These are phyloP conservation scores for Colletotrichum sp. DNA, from an alignment of 2,329 filamentous ascomycete genomes.

Conservation along the genomic window DNA sequence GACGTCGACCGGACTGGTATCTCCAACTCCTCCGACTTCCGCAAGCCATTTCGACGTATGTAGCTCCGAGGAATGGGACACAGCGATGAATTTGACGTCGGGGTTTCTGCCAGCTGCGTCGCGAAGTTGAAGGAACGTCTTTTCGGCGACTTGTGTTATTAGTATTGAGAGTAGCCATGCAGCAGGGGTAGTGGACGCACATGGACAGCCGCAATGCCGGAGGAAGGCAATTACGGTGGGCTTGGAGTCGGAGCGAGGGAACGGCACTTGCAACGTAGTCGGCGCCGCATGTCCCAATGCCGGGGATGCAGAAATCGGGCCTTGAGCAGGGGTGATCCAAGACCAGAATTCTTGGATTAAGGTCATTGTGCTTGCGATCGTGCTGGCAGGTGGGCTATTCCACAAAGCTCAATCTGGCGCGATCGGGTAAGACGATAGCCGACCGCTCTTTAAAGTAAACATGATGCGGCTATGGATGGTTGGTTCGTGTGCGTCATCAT, in stretches of 20 bases:
- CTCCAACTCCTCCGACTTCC: constrained; percentile 59
- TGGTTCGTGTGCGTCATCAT: not conserved
- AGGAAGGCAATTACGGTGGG: constrained; percentile 71
- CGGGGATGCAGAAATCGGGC: not conserved
- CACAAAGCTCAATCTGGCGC: not conserved
- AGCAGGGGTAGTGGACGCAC: constrained; percentile 46
- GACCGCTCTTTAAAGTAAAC: not conserved
- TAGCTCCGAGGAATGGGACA: constrained; percentile 62
- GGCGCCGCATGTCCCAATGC: not conserved
- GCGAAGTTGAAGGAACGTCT: constrained; percentile 63
- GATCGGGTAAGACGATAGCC: not conserved
- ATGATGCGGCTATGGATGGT: not conserved
- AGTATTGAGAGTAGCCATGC: not conserved
- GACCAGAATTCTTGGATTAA: constrained; percentile 2
- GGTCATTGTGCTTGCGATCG: not conserved
- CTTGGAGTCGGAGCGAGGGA: constrained; percentile 58
- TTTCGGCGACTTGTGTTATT: constrained; percentile 65
- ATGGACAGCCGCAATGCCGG: constrained; percentile 77
- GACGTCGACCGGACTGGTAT: constrained; percentile 50
- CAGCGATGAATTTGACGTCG: constrained; percentile 61
- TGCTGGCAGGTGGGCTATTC: not conserved
- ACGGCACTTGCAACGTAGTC: constrained; percentile 30
- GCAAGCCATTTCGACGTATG: constrained; percentile 64
- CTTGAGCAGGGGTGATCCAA: not conserved
- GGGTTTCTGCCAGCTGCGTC: constrained; percentile 54